Evolutionary conservation across 2,329 filamentous ascomycete genomes (phyloP), one percentile per base, ranked within the genome.

Genomic region (Hymenoscyphus albidus): DNA sequence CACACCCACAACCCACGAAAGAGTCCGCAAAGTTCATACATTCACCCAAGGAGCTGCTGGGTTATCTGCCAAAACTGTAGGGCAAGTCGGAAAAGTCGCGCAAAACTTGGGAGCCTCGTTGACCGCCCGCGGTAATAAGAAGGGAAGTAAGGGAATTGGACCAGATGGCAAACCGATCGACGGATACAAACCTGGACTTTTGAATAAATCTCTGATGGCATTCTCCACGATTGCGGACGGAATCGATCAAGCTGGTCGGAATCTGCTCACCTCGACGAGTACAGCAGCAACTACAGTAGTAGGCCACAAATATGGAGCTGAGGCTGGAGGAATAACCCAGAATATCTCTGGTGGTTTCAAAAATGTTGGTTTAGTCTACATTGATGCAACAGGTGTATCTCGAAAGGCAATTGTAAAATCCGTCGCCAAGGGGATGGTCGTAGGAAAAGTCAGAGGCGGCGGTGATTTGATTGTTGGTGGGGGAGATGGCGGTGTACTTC

Each of bases 191-290:
- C 94, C 95, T 0, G 94, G 95, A 5, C 80, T 99, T 38, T 79
- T 99, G 70, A 99, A 99, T 80, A 97, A 97, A 82, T 93, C 89
- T 68, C 81, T 99, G 80, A 98, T 99, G 81, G 95, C 95, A 0
- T 98, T 98, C 77, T 92, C 90, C 48, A 99, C 95, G 0, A 86
- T 99, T 56, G 91, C 93, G 31, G 95, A 99, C 73, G 95, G 95
- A 44, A 90, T 98, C 65, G 93, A 97, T 70, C 89, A 96, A 70
- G 90, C 92, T 1, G 91, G 92, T 1, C 89, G 89, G 62, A 91
- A 87, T 67, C 80, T 99, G 38, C 82, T 99, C 38, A 85, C 84
- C 4, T 88, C 88, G 10, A 86, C 89, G 2, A 89, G 91, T 3
- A 82, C 84, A 1, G 93, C 94, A n/a, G 90, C 94, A 31, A 92